Base-by-base conservation (phyloP, 2,329 filamentous ascomycete species). In the Aspergillus ruber region DNA sequence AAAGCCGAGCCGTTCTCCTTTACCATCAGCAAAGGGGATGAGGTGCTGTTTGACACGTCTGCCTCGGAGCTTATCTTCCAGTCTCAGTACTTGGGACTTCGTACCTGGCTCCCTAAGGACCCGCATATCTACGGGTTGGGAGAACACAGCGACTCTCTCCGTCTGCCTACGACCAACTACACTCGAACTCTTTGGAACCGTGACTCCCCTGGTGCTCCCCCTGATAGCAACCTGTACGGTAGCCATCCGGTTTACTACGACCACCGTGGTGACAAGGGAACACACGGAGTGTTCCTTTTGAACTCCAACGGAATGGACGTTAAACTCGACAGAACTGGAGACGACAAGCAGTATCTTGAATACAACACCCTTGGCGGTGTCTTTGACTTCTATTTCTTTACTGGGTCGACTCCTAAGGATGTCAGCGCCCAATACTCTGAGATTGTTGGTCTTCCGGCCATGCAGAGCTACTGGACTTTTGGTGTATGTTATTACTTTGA, bases 291-390 rank as follows among this genome's bases (percentile, higher is more conserved):
- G 3, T 84, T 88, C 61, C 70, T 88, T 20, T 67, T 86, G 53
- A 88, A 87, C 65, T 84, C 82, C 10, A 85, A 88, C 57, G 85
- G 81, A 29, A 90, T 90, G 83, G 85, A 90, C 50, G 75, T 90
- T 63, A 84, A 84, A 56, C 82, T 90, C 63, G 79, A 88, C 62
- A 78, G 81, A 52, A 79, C 78, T 1, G 67, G 73, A 4, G 65
- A 74, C 20, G 73, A 76, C 6, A 74, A 78, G 6, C 82, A 90
- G 61, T 88, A 84, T 49, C 76, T 93, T 4, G 85, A 90, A 66
- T 93, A 90, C 70, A 88, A 90, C 63, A 81, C 81, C 1, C 74
- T 91, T 0, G 87, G 88, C 6, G 88, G 88, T 8, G 77, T 90
- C 17, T 62, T 93, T 2, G 88, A 91, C 64, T 79, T 85, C 44